Conservation (phyloP, 208 protist species). For the Wallacemonas collosoma region DNA sequence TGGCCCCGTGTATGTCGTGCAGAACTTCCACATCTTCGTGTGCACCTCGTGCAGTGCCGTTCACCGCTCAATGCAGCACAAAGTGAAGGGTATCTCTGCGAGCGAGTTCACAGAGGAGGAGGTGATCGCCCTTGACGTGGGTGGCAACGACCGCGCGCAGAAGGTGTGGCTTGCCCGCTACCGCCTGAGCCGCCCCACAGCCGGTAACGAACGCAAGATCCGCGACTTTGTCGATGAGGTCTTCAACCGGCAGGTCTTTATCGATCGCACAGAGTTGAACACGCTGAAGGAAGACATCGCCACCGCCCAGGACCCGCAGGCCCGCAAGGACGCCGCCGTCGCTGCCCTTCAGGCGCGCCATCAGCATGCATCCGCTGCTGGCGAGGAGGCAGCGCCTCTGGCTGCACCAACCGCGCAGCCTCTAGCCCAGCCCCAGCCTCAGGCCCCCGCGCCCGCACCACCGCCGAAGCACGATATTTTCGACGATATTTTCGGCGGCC, state of each 20-base stretch:
- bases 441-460: constrained; percentile 9
- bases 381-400: neutral
- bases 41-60: constrained; percentile 81
- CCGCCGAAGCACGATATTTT: constrained; percentile 39
- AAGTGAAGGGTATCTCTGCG: constrained; percentile 89
- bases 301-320: constrained; percentile 15
- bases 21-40: constrained; percentile 72
- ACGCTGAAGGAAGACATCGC: constrained; percentile 40
- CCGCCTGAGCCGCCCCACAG: constrained; percentile 30
- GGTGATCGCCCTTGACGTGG: constrained; percentile 42
- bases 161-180: constrained; percentile 65
- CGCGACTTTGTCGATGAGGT: constrained; percentile 41
- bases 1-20: constrained; percentile 79
- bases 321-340: neutral
- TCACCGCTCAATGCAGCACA: constrained; percentile 86
- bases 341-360: constrained; percentile 17
- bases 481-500: constrained; percentile 51
- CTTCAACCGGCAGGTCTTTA: constrained; percentile 46
- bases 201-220: constrained; percentile 42
- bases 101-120: constrained; percentile 82
- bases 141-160: constrained; percentile 70
- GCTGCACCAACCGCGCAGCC: neutral
- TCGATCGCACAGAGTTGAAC: constrained; percentile 33
- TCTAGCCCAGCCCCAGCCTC: neutral
- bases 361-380: neutral